phyloP scores from a whole-genome alignment of 345 rosid species.

The Jatropha curcas region DNA sequence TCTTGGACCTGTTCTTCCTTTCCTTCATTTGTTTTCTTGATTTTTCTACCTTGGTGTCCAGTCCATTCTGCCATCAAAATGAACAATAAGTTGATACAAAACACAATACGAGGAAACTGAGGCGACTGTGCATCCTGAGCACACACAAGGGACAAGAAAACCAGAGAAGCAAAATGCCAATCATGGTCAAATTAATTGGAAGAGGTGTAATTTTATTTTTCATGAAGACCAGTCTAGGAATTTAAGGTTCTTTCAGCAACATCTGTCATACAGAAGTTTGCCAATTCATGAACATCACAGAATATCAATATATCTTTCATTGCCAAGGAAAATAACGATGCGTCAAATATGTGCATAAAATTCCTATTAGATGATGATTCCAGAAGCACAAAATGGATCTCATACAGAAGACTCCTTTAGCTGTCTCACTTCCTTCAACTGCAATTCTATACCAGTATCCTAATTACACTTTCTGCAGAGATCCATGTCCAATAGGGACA shows the following conservation, averaged over 20 bases:
- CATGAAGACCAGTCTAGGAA: not conserved
- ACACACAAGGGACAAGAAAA: not conserved
- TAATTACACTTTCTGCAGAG: no score
- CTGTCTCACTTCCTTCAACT: no score
- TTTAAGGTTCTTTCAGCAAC: not conserved
- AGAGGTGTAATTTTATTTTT: not conserved
- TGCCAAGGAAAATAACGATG: not conserved
- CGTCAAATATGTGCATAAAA: no score
- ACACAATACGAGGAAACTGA: not conserved
- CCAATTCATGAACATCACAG: not conserved
- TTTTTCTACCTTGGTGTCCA: slow-evolving; percentile 31
- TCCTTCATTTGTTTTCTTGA: slow-evolving; percentile 41
- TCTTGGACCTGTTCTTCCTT: slow-evolving; percentile 37
- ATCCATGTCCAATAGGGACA: no score
- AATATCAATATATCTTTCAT: not conserved
- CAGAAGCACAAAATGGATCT: no score
- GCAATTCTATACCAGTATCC: no score
- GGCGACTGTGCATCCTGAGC: not conserved
- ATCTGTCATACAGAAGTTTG: not conserved
- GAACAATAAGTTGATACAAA: not conserved
- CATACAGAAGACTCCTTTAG: no score
- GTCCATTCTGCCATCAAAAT: slow-evolving; percentile 33
- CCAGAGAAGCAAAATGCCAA: not conserved
- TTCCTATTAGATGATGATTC: no score
- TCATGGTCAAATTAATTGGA: not conserved